These are phyloP conservation scores for Chlorella ohadii DNA, from an alignment of 139 green algal genomes.

Conservation along the genomic window DNA sequence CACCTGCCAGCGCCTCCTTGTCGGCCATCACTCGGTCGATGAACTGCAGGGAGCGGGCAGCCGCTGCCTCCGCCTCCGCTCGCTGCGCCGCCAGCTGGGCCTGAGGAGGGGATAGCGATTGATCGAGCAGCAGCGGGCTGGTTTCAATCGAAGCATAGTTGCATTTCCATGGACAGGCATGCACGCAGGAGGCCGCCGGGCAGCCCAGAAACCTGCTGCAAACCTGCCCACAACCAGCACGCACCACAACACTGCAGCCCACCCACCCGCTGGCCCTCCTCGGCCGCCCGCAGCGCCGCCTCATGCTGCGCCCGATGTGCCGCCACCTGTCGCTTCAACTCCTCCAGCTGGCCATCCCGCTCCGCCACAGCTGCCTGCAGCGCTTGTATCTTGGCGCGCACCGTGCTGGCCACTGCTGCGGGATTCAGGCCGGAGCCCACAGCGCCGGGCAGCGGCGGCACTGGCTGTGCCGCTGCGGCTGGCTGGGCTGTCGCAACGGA, in stretches of 20 bases:
- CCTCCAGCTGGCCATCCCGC: constrained; percentile 19
- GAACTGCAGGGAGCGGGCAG: constrained; percentile 42
- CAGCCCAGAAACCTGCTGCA: not conserved
- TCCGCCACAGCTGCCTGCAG: constrained; percentile 18
- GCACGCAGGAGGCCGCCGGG: too few species aligned
- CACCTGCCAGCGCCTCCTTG: constrained; percentile 49
- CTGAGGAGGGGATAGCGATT: not conserved
- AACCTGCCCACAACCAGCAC: too few species aligned
- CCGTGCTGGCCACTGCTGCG: constrained; percentile 7
- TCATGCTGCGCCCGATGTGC: not conserved
- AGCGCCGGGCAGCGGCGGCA: not conserved
- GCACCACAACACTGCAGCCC: too few species aligned
- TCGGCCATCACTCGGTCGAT: constrained; percentile 53
- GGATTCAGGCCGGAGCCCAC: not conserved
- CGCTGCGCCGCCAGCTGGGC: constrained; percentile 26
- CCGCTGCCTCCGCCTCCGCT: constrained; percentile 32
- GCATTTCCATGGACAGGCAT: too few species aligned
- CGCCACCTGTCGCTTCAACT: not conserved
- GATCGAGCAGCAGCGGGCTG: not conserved
- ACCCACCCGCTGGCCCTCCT: constrained; percentile 1
- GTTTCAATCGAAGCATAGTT: too few species aligned
- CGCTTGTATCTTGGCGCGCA: constrained; percentile 16
- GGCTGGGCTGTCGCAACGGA: not conserved
- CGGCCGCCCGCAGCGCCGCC: not conserved
- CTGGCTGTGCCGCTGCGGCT: not conserved